These are phyloP conservation scores for Clathrospora elynae DNA, from an alignment of 2,329 filamentous ascomycete species.

Conservation along the genomic window DNA sequence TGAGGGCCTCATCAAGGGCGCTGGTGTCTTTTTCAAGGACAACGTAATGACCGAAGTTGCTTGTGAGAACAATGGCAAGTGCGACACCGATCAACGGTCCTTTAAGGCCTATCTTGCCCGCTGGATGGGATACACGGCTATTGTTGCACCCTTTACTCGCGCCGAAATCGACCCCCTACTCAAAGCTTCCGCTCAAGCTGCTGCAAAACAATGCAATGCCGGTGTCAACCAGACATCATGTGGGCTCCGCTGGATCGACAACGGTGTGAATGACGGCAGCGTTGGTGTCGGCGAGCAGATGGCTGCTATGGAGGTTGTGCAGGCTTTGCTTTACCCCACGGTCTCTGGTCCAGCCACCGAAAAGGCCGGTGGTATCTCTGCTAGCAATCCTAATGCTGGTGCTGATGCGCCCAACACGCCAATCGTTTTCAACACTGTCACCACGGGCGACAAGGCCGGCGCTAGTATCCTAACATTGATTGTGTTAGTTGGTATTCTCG, in stretches of 20 bases:
- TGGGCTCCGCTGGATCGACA: slow-evolving; percentile 53
- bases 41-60: slow-evolving; percentile 56
- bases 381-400: slow-evolving; percentile 54
- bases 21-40: slow-evolving; percentile 52
- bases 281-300: slow-evolving; percentile 65
- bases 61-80: slow-evolving; percentile 54
- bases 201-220: slow-evolving; percentile 61
- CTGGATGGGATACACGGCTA: slow-evolving; percentile 51
- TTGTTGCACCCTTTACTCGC: slow-evolving; percentile 47
- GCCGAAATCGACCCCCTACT: slow-evolving; percentile 58
- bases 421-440: slow-evolving; percentile 49
- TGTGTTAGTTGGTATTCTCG: slow-evolving; percentile 60
- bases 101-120: slow-evolving; percentile 54
- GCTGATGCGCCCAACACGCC: slow-evolving; percentile 37
- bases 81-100: slow-evolving; percentile 55
- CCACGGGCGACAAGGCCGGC: slow-evolving; percentile 68
- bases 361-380: slow-evolving; percentile 58
- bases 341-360: slow-evolving; percentile 52
- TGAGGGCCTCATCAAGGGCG: slow-evolving; percentile 43
- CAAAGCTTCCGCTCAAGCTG: slow-evolving; percentile 59
- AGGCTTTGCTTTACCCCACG: slow-evolving; percentile 50
- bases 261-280: slow-evolving; percentile 53
- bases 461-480: slow-evolving; percentile 69
- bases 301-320: slow-evolving; percentile 61
- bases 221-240: slow-evolving; percentile 54